Evolutionary conservation across 2,329 filamentous ascomycete species (phyloP), one percentile per base, ranked within the genome.

Genomic region (Camptophora hylomeconis): DNA sequence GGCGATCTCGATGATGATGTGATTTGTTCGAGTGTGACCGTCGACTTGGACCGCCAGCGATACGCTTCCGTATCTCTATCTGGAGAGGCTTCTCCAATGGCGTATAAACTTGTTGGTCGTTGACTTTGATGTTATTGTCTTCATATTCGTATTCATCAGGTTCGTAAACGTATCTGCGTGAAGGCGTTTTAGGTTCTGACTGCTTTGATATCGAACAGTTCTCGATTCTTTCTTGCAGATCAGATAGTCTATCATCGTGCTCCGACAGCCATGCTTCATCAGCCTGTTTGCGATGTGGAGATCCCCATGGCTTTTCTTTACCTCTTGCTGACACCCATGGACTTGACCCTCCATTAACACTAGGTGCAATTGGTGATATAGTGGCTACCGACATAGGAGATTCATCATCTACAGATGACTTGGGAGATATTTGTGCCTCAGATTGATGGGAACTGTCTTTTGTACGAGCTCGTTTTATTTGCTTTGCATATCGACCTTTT

Each of bases 251-350:
- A 25, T 40, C 36, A 10, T 24, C 34, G 20, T 45, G 41, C 29
- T 45, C 41, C 20, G 39, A 16, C 20, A 42, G 18, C 41, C 41
- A 45, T 7, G 35, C 34, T 23, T 36, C 34, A 21, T 45, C 41
- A 11, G 41, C 41, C 24, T 38, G 36, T 11, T 30, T 30, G 16
- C 41, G 30, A 7, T 35, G 36, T 18, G 39, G 40, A 12, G 36
- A 41, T 27, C 31, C 17, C 40, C 40, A 41, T 12, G 38, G 36
- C 30, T 45, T 42, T 22, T 45, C 41, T 35, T 31, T 30, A 8
- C 26, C 24, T 7, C 12, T 19, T n/a, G 32, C 29, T 12, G 33
- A 5, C 10, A 29, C 31, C 39, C 39, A 42, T 7, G 39, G 39
- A 28, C 32, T 38, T 9, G 32, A 32, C 14, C 37, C 30, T 18